These are phyloP conservation scores for Gossypium laxum DNA, from an alignment of 441 rosid genomes.

Conservation along the genomic window DNA sequence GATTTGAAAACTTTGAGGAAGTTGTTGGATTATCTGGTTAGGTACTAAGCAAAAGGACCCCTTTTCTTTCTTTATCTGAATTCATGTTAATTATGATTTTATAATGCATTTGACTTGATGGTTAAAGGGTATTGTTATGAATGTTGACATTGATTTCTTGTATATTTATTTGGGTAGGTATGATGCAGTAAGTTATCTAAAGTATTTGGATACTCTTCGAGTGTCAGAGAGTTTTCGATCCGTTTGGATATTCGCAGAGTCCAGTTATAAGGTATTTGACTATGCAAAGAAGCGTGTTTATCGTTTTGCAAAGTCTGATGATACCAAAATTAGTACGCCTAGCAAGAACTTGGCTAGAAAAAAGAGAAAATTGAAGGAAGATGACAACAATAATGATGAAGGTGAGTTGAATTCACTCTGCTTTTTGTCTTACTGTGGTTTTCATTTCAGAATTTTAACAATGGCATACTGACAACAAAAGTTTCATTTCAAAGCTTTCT, in stretches of 20 bases:
- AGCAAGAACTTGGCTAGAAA: constrained; percentile 34
- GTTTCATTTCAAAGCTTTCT: constrained; percentile 10
- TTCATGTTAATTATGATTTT: neutral
- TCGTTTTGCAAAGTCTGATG: constrained; percentile 46
- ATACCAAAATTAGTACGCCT: constrained; percentile 30
- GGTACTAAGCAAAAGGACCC: constrained; percentile 32
- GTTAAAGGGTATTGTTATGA: neutral
- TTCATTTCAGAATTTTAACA: neutral
- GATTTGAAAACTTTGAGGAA: constrained; percentile 94
- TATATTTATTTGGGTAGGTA: constrained; percentile 41
- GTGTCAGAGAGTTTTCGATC: constrained; percentile 93
- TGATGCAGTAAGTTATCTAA: constrained; percentile 90
- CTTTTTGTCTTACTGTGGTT: constrained; percentile 1
- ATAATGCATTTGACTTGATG: neutral
- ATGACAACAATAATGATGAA: constrained; percentile 22
- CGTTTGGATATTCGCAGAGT: constrained; percentile 97
- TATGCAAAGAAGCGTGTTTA: constrained; percentile 90
- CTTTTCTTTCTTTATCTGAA: neutral
- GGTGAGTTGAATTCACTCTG: constrained; percentile 24
- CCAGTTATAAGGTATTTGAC: constrained; percentile 94
- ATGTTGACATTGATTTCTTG: constrained; percentile 16
- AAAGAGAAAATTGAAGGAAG: constrained; percentile 48
- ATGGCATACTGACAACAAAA: neutral
- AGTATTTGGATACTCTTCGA: constrained; percentile 89
- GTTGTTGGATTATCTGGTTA: constrained; percentile 87